A percentile compares a stretch with the other conserved stretches of the same genome.
Evolutionary conservation across 192 early-diverging fungal genomes (phyloP).

Genomic region (Endogone sp.): DNA sequence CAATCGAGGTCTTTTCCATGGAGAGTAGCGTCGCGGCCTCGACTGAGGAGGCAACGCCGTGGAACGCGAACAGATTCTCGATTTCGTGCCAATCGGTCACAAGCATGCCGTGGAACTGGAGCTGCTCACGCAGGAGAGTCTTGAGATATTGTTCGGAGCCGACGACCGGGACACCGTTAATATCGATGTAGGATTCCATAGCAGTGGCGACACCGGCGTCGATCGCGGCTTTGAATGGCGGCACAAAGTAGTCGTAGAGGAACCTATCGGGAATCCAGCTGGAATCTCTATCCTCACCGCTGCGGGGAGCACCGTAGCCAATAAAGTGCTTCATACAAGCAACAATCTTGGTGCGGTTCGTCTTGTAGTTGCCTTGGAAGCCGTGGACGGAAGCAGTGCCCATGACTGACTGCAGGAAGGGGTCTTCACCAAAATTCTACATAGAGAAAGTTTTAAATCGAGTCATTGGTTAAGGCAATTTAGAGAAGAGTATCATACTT

Average conservation of each 20-base stretch:
- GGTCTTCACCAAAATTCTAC: slow-evolving; percentile 49
- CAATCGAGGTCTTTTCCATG: slow-evolving; percentile 43
- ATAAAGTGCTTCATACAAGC: slow-evolving; percentile 69
- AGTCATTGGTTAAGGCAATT: no score
- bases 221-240: slow-evolving; percentile 55
- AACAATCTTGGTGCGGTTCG: slow-evolving; percentile 54
- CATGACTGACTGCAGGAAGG: slow-evolving; percentile 49
- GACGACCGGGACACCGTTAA: slow-evolving; percentile 56
- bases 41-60: slow-evolving; percentile 31
- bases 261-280: slow-evolving; percentile 29
- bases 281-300: slow-evolving; percentile 25
- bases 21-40: slow-evolving; percentile 39
- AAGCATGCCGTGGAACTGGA: slow-evolving; percentile 55
- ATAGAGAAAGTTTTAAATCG: no score
- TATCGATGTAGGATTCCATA: slow-evolving; percentile 60
- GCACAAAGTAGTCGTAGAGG: slow-evolving; percentile 59
- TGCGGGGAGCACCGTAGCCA: slow-evolving; percentile 49
- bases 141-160: slow-evolving; percentile 50
- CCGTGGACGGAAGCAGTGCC: slow-evolving; percentile 46
- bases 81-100: slow-evolving; percentile 62
- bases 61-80: slow-evolving; percentile 43
- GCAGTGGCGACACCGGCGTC: slow-evolving; percentile 56
- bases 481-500: no score
- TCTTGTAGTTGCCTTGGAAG: slow-evolving; percentile 65
- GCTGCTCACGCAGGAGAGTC: slow-evolving; percentile 43